These are phyloP conservation scores for Arthrobotrys musiformis DNA, from an alignment of 2,329 filamentous ascomycete genomes.

Conservation along the genomic window DNA sequence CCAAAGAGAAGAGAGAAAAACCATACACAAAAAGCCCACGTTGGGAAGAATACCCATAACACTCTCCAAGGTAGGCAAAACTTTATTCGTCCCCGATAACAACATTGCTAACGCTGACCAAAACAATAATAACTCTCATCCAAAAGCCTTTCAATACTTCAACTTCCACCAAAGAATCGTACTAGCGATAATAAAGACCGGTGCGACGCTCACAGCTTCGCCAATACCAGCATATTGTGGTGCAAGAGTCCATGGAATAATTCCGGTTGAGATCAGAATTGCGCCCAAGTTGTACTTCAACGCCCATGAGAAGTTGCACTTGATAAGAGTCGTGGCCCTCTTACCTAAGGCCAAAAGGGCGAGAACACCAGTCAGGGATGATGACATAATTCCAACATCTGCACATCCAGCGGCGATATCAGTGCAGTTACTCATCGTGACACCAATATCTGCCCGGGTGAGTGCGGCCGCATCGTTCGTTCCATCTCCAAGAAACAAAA, in stretches of 20 bases:
- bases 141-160: conserved; percentile 21
- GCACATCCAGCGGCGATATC: conserved; percentile 76
- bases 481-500: conserved; percentile 80
- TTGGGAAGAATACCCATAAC: neutral
- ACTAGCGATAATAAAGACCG: conserved; percentile 71
- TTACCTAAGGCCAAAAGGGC: conserved; percentile 69
- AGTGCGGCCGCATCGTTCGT: conserved; percentile 83
- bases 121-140: neutral
- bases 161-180: conserved; percentile 46
- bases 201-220: conserved; percentile 78
- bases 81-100: neutral
- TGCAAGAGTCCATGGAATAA: conserved; percentile 68
- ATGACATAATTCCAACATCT: conserved; percentile 73
- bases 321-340: conserved; percentile 65
- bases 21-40: neutral
- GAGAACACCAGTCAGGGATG: conserved; percentile 69
- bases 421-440: conserved; percentile 73
- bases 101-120: neutral
- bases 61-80: neutral
- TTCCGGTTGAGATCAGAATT: conserved; percentile 74
- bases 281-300: conserved; percentile 77
- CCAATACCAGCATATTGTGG: conserved; percentile 76
- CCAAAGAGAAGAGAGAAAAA: neutral
- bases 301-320: conserved; percentile 77
- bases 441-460: conserved; percentile 75